Evolutionary conservation across 257 asterid species (phyloP).

Genomic region (Primulina eburnea): DNA sequence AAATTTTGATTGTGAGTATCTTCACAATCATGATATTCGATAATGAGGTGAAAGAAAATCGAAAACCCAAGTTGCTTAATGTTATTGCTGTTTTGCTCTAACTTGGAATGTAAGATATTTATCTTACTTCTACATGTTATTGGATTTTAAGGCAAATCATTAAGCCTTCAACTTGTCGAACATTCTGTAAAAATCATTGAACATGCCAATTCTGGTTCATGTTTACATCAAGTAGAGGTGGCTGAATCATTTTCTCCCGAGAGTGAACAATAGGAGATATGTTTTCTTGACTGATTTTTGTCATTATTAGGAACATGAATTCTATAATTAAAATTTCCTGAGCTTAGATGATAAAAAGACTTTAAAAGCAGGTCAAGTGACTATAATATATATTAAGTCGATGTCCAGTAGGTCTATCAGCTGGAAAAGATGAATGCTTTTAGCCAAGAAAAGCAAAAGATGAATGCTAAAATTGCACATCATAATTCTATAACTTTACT

Average conservation of each 20-base stretch:
- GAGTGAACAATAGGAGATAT: too few relatives aligned
- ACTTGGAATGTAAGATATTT: background rate
- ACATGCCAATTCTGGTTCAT: background rate
- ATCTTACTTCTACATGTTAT: background rate
- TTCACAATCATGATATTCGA: background rate
- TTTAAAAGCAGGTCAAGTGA: background rate
- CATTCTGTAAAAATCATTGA: background rate
- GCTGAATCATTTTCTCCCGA: too few relatives aligned
- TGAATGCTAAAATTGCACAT: constrained; percentile 16
- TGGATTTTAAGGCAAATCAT: background rate
- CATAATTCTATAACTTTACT: constrained; percentile 33
- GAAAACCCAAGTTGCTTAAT: too few relatives aligned
- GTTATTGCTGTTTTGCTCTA: background rate
- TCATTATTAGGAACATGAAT: too few relatives aligned
- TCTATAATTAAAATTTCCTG: background rate
- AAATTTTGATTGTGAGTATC: background rate
- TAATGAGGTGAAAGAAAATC: background rate
- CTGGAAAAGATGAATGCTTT: constrained; percentile 2
- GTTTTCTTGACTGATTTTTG: too few relatives aligned
- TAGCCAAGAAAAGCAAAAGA: background rate
- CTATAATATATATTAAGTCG: background rate
- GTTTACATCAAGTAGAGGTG: too few relatives aligned
- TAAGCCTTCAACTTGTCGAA: background rate
- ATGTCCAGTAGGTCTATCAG: constrained; percentile 4
- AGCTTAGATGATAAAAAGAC: background rate